Base-by-base conservation (phyloP, 352 stramenopile species). In the Phytophthora fragariaefolia region DNA sequence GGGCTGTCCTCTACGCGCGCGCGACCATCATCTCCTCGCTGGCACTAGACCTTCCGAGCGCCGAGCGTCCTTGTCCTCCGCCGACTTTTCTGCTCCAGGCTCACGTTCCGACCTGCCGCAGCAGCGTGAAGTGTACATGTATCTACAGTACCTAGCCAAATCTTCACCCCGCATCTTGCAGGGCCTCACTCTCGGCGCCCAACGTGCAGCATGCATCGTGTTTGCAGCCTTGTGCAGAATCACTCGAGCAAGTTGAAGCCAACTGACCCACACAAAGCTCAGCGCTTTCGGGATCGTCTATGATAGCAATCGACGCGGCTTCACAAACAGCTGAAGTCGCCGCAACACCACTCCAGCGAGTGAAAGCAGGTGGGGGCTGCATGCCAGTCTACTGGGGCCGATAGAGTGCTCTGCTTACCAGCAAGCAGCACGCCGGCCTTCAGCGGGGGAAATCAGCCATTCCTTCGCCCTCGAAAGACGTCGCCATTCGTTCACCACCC, bases 71-170 rank as follows among this genome's bases (percentile, higher is more conserved):
- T 46, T 43, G 48, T 54, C 42, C 23, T 34, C 23, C 36, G 22
- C 27, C 42, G 60, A 61, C 38, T 60, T 66, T 60, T 70, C 62
- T 70, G 62, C 54, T 27, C 18, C 34, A 23, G 27, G 22, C 48
- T 30, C 22, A 69, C 43, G 52, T 62, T 66, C 63, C 55, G 38
- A 47, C 47, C 36, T 65, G 36, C 51, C 1, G 20, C 40, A 6
- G 23, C 51, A 61, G 18, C 43, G 43, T 51, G 45, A 68, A n/a
- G n/a, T n/a, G n/a, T 52, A 56, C 60, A 38, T 9, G 8, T 9
- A 12, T n/a, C n/a, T 34, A 34, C 28, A 12, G 28, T 34, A 34
- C 28, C 28, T 34, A 34, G 7, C 28, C 34, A 40, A 40, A 62
- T 67, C 50, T 50, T 56, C 30, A 61, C 7, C 18, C n/a, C 43